Evolutionary conservation across 306 rosid genomes (phyloP).

Genomic region (Morella rubra): DNA sequence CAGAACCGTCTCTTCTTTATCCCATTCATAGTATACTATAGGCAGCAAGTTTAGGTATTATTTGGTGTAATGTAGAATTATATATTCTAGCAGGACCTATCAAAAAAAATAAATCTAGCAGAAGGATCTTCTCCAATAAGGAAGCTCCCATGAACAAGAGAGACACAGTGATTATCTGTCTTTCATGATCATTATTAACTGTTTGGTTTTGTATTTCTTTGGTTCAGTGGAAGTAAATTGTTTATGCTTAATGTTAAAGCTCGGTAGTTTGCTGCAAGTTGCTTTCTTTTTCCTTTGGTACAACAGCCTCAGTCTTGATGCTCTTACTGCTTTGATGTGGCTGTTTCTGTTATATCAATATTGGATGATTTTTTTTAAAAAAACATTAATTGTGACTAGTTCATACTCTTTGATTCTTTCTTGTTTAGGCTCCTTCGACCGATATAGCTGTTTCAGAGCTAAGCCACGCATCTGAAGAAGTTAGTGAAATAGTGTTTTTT

Average conservation of each 20-base stretch:
- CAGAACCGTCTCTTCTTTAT: neutral
- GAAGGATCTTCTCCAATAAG: neutral
- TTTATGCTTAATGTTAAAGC: neutral
- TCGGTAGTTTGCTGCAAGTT: neutral
- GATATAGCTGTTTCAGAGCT: conserved; percentile 89
- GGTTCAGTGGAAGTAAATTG: neutral
- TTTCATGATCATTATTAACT: neutral
- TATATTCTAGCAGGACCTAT: too few species aligned
- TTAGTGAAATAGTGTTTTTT: conserved; percentile 94
- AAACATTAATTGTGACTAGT: neutral
- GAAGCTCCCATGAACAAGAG: neutral
- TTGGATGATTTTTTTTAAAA: conserved; percentile 11
- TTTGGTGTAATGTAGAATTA: neutral
- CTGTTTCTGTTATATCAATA: neutral
- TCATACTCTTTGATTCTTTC: conserved; percentile 16
- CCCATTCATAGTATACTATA: neutral
- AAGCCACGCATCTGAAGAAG: conserved; percentile 85
- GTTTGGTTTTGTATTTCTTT: neutral
- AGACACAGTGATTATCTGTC: neutral
- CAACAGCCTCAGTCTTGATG: neutral
- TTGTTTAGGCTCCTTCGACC: conserved; percentile 82
- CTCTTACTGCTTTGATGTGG: neutral
- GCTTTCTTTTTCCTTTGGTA: neutral
- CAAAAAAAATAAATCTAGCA: neutral
- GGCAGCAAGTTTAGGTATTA: neutral